phyloP scores from a whole-genome alignment of 306 rosid species.

The Purshia tridentata region DNA sequence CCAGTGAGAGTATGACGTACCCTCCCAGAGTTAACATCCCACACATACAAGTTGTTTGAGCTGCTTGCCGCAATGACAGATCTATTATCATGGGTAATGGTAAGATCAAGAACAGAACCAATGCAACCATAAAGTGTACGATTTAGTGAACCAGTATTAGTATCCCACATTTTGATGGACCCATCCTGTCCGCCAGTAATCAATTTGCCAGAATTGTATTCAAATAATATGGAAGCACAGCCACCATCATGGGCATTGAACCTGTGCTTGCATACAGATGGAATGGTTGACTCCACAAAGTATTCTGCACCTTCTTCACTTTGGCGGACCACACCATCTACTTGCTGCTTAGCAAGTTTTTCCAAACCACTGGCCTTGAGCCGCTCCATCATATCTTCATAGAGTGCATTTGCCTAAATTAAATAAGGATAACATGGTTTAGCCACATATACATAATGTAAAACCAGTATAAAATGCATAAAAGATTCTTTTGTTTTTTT shows the following conservation, averaged over 20 bases:
- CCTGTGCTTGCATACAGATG: constrained; percentile 69
- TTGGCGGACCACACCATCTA: constrained; percentile 98
- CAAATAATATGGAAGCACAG: constrained; percentile 79
- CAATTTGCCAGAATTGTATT: constrained; percentile 70
- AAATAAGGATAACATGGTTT: constrained; percentile 19
- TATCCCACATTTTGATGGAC: constrained; percentile 85
- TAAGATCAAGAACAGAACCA: constrained; percentile 90
- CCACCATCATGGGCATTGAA: constrained; percentile 91
- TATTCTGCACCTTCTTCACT: constrained; percentile 95
- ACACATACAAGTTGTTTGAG: constrained; percentile 82
- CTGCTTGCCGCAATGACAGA: constrained; percentile 97
- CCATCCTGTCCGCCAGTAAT: constrained; percentile 95
- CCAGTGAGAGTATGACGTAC: constrained; percentile 90
- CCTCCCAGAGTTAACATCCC: constrained; percentile 83
- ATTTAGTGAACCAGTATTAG: constrained; percentile 63
- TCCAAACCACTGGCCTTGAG: constrained; percentile 85
- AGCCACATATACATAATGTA: background rate
- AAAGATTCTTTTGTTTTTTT: no score
- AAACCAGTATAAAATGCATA: background rate
- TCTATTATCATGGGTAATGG: constrained; percentile 78
- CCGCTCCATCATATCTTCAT: constrained; percentile 76
- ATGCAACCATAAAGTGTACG: constrained; percentile 77
- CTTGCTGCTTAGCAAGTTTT: constrained; percentile 86
- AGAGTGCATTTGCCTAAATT: constrained; percentile 79
- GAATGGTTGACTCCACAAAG: constrained; percentile 67